A percentile compares a stretch with the other conserved stretches of the same genome.
phyloP scores from a whole-genome alignment of 2,329 filamentous ascomycete species.

The Aureobasidium sp. region DNA sequence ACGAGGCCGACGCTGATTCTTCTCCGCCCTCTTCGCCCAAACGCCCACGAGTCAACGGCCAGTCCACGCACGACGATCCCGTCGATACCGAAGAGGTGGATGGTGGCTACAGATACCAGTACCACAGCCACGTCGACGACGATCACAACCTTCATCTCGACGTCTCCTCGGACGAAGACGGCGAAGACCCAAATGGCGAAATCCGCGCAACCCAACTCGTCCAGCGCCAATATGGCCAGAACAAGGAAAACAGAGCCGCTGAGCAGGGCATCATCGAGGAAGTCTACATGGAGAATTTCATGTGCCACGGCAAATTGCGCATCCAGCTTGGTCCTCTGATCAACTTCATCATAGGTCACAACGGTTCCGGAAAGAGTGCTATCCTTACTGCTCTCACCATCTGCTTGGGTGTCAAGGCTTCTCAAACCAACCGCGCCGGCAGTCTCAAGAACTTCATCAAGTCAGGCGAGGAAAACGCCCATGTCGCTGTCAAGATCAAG shows the following conservation, averaged over 20 bases:
- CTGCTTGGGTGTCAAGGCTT: slow-evolving; percentile 91
- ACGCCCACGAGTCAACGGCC: not conserved
- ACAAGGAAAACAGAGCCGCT: slow-evolving; percentile 60
- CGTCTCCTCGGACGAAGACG: slow-evolving; percentile 22
- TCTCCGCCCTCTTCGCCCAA: not conserved
- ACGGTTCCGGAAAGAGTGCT: slow-evolving; percentile 95
- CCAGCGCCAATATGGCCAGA: slow-evolving; percentile 23
- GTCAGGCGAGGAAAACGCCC: slow-evolving; percentile 68
- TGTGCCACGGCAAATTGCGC: slow-evolving; percentile 81
- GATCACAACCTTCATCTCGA: slow-evolving; percentile 13
- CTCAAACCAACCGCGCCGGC: slow-evolving; percentile 83
- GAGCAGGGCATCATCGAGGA: slow-evolving; percentile 83
- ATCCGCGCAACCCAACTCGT: slow-evolving; percentile 26
- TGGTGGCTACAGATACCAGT: slow-evolving; percentile 8
- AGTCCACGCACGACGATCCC: not conserved
- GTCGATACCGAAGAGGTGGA: slow-evolving; percentile 10
- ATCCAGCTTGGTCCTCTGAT: slow-evolving; percentile 87
- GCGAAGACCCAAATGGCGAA: slow-evolving; percentile 26
- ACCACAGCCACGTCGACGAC: slow-evolving; percentile 8
- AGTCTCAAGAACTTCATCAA: slow-evolving; percentile 89
- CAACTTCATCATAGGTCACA: slow-evolving; percentile 97
- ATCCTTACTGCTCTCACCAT: slow-evolving; percentile 87
- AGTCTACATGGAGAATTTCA: slow-evolving; percentile 86
- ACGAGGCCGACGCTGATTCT: not conserved
- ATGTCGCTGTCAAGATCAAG: slow-evolving; percentile 78